Conservation (phyloP, 2,329 filamentous ascomycete species). For the Pseudogymnoascus destructans region DNA sequence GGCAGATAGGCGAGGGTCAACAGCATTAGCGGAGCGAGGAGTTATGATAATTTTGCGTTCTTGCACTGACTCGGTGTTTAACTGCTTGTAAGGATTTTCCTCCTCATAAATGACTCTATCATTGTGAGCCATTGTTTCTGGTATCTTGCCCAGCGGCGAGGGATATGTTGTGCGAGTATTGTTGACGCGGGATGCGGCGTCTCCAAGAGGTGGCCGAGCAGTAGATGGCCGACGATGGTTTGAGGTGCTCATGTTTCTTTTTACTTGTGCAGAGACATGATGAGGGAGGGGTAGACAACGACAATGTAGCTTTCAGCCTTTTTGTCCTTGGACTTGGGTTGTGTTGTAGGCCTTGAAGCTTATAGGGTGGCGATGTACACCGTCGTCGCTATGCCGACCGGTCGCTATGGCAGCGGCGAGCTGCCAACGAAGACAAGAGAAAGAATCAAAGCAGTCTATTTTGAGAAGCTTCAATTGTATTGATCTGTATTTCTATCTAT, state of each 20-base stretch:
- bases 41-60: background rate
- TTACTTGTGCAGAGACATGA: background rate
- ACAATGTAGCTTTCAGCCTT: background rate
- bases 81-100: background rate
- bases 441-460: background rate
- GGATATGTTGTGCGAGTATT: constrained; percentile 17
- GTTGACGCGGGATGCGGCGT: constrained; percentile 24
- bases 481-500: constrained; percentile 5
- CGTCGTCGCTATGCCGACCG: constrained; percentile 1
- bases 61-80: background rate
- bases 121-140: constrained; percentile 18
- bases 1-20: constrained; percentile 25
- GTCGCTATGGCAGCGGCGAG: background rate
- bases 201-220: constrained; percentile 24
- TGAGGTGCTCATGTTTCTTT: background rate
- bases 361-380: background rate
- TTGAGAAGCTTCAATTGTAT: background rate
- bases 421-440: background rate
- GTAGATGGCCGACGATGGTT: constrained; percentile 18
- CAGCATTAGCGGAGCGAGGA: constrained; percentile 22
- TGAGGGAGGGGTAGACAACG: background rate
- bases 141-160: constrained; percentile 13
- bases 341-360: background rate
- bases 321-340: background rate
- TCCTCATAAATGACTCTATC: constrained; percentile 15